Base-by-base conservation (phyloP, 192 early-diverging fungal species). In the Allomyces arbusculus region DNA sequence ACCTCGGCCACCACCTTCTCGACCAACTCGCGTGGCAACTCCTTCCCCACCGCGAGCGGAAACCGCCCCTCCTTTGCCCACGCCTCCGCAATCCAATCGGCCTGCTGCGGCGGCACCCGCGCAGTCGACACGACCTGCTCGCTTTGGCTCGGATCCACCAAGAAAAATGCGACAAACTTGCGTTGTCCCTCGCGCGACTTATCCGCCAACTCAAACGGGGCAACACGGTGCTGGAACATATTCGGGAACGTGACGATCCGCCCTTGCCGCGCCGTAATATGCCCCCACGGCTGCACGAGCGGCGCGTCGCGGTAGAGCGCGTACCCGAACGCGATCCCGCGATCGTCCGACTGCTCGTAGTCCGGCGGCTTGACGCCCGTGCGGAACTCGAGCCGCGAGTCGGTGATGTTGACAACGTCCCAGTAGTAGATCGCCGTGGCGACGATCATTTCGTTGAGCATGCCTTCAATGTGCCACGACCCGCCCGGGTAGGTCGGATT, bases 381-480 rank as follows among this genome's bases (percentile, higher is more conserved):
- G 33, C 33, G 80, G 72, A 89, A 90, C 0, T 65, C 65, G 24
- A 88, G 76, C 0, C 74, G 73, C 24, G 79, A 79, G 9, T 78
- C 74, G 20, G 79, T 81, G 65, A 89, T 83, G 76, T 90, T 87
- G 40, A 80, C 79, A 0, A 81, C 69, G 64, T 78, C 76, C 71
- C 87, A 88, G 72, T 88, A 89, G 69, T 83, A 82, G 62, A 90
- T 79, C 5, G 86, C 88, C 0, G 85, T 83, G 1, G 88, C 86
- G 3, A 85, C 76, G 61, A 91, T 87, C 62, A 75, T 71, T 67
- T 91, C 89, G 70, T 83, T 78, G 11, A 73, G 71, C 77, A 83
- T 86, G 7, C 80, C 89, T 62, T 89, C 86, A 5, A 87, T 73
- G 61, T 91, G 85, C 89, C 87, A 91, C 10, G 33, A 40, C 8